Evolutionary conservation across 2,329 filamentous ascomycete genomes (phyloP).

Genomic region (Aureobasidium sp.): DNA sequence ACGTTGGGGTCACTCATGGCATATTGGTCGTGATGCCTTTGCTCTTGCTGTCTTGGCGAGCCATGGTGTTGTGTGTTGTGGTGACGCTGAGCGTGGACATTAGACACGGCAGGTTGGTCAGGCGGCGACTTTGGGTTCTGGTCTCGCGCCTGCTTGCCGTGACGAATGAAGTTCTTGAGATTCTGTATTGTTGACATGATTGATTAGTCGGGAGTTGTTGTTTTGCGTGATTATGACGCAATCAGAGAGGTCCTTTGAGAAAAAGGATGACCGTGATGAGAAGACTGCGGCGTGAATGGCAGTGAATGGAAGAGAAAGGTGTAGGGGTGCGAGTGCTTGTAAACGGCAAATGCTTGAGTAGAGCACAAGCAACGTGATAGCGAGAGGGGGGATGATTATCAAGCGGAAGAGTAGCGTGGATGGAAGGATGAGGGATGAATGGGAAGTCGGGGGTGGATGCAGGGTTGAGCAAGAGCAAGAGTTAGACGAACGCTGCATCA

Average conservation of each 20-base stretch:
- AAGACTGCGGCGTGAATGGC: not conserved
- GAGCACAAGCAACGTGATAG: constrained; percentile 6
- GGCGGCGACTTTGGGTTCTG: constrained; percentile 50
- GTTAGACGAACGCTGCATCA: constrained; percentile 12
- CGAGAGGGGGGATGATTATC: not conserved
- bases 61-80: constrained; percentile 47
- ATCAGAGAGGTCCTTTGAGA: not conserved
- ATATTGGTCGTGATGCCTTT: constrained; percentile 30
- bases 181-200: constrained; percentile 76
- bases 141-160: constrained; percentile 87
- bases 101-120: constrained; percentile 55
- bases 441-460: constrained; percentile 1
- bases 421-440: constrained; percentile 6
- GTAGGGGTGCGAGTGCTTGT: not conserved
- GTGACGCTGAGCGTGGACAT: constrained; percentile 51
- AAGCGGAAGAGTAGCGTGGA: not conserved
- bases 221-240: not conserved
- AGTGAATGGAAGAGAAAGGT: not conserved
- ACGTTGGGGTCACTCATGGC: constrained; percentile 55
- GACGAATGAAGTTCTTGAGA: constrained; percentile 95
- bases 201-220: constrained; percentile 14
- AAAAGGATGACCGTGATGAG: not conserved
- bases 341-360: not conserved
- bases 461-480: constrained; percentile 10
- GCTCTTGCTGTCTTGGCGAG: constrained; percentile 23